These are phyloP conservation scores for Eucalyptus shirleyi DNA, from an alignment of 345 rosid species.

Conservation along the genomic window DNA sequence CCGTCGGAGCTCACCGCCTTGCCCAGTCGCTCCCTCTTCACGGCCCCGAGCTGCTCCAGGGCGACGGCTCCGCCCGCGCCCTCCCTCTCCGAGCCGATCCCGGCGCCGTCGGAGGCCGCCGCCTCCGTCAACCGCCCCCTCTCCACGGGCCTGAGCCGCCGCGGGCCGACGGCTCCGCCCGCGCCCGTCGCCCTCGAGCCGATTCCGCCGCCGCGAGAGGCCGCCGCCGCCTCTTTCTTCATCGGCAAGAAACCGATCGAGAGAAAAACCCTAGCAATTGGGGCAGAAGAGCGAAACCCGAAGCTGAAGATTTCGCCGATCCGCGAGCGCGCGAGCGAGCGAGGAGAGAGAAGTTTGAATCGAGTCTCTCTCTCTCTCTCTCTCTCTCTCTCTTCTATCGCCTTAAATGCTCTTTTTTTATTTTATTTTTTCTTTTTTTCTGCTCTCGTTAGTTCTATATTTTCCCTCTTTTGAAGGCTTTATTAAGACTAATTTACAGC, in stretches of 20 bases:
- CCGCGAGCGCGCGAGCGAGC: background rate
- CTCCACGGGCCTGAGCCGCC: slow-evolving; percentile 1
- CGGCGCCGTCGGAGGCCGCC: background rate
- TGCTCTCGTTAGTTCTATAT: background rate
- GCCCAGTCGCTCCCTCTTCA: slow-evolving; percentile 1
- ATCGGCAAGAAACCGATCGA: background rate
- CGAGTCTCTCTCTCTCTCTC: background rate
- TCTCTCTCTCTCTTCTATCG: background rate
- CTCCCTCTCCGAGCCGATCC: background rate
- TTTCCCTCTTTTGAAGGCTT: background rate
- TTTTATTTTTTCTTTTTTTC: background rate
- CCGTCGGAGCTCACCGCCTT: background rate
- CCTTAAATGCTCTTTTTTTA: background rate
- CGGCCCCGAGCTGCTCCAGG: background rate
- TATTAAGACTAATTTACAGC: background rate
- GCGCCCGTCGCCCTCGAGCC: background rate
- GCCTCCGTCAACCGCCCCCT: background rate
- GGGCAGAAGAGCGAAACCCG: background rate
- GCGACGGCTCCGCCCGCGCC: background rate
- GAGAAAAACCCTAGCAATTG: background rate
- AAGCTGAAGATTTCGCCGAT: background rate
- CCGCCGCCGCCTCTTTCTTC: background rate
- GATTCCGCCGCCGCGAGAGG: background rate
- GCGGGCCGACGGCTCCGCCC: background rate
- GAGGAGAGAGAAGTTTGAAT: background rate